A percentile compares a stretch with the other conserved stretches of the same genome.
Conservation (phyloP, 495 filamentous ascomycete genomes). For the Penicillium argentinense region DNA sequence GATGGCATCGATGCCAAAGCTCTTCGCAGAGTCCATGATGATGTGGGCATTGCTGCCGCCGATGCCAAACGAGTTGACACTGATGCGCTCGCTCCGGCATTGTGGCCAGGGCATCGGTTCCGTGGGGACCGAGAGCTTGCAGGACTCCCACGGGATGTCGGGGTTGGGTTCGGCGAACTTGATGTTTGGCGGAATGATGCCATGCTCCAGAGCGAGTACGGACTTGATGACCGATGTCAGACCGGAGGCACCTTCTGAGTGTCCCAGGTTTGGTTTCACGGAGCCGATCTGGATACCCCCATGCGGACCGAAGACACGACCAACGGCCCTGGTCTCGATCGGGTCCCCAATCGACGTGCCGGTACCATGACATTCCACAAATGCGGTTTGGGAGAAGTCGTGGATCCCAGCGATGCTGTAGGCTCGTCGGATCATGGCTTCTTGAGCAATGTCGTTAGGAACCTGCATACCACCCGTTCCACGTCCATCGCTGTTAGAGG, state of each 20-base stretch:
- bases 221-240: slow-evolving; percentile 59
- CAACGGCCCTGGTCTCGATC: slow-evolving; percentile 44
- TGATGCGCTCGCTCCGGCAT: slow-evolving; percentile 14
- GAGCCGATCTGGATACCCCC: slow-evolving; percentile 23
- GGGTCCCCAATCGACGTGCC: slow-evolving; percentile 24
- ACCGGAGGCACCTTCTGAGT: slow-evolving; percentile 53
- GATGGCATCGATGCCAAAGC: not conserved
- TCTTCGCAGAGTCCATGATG: slow-evolving; percentile 8
- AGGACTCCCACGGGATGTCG: slow-evolving; percentile 23
- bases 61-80: slow-evolving; percentile 25
- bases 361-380: not conserved
- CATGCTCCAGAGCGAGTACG: slow-evolving; percentile 49
- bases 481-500: slow-evolving; percentile 34
- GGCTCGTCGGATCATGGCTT: not conserved
- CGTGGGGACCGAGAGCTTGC: slow-evolving; percentile 21
- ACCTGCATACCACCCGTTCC: slow-evolving; percentile 11
- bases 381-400: not conserved
- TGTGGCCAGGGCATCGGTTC: slow-evolving; percentile 30
- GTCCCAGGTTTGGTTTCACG: slow-evolving; percentile 53
- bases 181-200: slow-evolving; percentile 49
- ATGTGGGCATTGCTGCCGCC: slow-evolving; percentile 30
- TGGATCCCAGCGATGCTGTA: not conserved
- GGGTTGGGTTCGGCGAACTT: slow-evolving; percentile 32
- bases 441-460: slow-evolving; percentile 18
- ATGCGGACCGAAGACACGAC: slow-evolving; percentile 35